Evolutionary conservation across 1,284 basidiomycete genomes (phyloP), one percentile per base, ranked within the genome.

Genomic region (Cryptococcus maquisensis): DNA sequence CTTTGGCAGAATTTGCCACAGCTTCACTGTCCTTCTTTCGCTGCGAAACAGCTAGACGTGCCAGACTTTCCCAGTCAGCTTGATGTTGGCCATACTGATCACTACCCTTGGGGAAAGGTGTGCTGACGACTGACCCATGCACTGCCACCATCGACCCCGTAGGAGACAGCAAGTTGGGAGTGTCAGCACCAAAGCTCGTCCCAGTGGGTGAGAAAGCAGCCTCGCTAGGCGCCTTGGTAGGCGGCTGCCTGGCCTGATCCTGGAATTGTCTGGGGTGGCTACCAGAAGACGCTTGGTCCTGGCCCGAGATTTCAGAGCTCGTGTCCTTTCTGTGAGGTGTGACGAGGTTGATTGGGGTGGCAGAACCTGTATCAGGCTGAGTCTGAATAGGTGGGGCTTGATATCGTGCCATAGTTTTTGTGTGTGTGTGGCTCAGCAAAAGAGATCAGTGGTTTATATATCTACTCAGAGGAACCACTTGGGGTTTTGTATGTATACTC

Each of bases 41-140:
- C 20, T 23, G 47, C 12, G 2, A 9, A 24, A 23, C 21, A 41
- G 23, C 20, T 7, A 20, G 16, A 24, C 5, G n/a, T 28, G 23
- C 40, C 5, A 20, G 9, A 15, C 12, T 8, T 13, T 42, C 40
- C 47, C 47, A 48, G 10, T 37, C 20, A 21, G 47, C 18, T n/a
- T n/a, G 16, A 12, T 4, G 28, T 10, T 38, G 36, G 32, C 39
- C 54, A 36, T 55, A 41, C 45, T 49, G 56, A n/a, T 32, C 32
- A 24, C 16, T 46, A 3, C 46, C 38, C 16, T 41, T 38, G 24
- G 21, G 51, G 43, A 53, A 54, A 20, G 47, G 52, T 12, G 48
- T 44, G 20, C 47, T 47, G 41, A 42, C 36, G 35, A 56, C 48
- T 8, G 39, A 47, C 15, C 57, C 57, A n/a, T 59, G 53, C 20